Evolutionary conservation across 192 early-diverging fungal species (phyloP).

Genomic region (Backusella psychrophila): DNA sequence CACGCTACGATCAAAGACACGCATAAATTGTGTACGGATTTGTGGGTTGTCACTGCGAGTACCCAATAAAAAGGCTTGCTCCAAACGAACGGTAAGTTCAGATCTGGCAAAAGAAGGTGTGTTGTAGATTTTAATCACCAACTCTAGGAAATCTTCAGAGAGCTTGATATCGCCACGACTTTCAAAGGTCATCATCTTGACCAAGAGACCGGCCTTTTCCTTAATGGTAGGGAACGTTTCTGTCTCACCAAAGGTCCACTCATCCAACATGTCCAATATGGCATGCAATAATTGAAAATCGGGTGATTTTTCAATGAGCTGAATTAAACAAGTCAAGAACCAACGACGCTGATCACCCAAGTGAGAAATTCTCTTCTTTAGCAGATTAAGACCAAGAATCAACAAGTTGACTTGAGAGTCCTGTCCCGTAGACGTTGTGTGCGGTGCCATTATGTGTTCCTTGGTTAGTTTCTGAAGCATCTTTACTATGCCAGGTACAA

Average conservation of each 20-base stretch:
- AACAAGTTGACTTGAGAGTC: constrained; percentile 53
- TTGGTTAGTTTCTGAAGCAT: constrained; percentile 82
- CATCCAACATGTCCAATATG: constrained; percentile 79
- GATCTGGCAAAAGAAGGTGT: constrained; percentile 78
- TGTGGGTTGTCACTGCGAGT: constrained; percentile 77
- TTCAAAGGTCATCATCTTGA: constrained; percentile 89
- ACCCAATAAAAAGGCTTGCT: constrained; percentile 93
- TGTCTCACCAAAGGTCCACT: constrained; percentile 80
- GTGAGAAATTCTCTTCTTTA: constrained; percentile 61
- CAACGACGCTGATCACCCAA: constrained; percentile 84
- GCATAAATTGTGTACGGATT: constrained; percentile 77
- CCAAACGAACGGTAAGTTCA: constrained; percentile 90
- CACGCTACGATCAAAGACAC: constrained; percentile 80
- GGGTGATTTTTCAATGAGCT: constrained; percentile 83
- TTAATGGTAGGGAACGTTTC: constrained; percentile 95
- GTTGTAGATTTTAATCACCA: constrained; percentile 92
- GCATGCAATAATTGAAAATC: constrained; percentile 68
- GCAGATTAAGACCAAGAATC: constrained; percentile 50
- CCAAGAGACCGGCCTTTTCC: constrained; percentile 93
- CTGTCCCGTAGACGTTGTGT: constrained; percentile 31
- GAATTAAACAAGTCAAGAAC: constrained; percentile 78
- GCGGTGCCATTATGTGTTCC: constrained; percentile 64
- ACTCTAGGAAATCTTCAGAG: constrained; percentile 79
- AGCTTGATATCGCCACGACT: constrained; percentile 64
- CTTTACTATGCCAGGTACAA: constrained; percentile 78